Evolutionary conservation across 495 filamentous ascomycete genomes (phyloP).

Genomic region (Aspergillus cavernicola): DNA sequence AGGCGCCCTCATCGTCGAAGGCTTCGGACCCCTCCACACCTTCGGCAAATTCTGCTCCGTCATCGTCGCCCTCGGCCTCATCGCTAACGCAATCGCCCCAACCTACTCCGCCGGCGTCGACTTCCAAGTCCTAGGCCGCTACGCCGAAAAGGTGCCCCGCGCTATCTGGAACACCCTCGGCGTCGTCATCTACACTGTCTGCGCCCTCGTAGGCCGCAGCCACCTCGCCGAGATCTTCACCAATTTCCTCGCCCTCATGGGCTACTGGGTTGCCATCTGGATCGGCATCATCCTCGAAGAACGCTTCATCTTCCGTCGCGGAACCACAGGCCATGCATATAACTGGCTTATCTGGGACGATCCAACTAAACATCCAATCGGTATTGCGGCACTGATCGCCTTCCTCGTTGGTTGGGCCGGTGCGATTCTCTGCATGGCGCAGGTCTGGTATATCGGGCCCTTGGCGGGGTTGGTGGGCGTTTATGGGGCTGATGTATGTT

Average conservation of each 20-base stretch:
- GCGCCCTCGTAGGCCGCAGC: constrained; percentile 60
- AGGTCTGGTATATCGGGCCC: constrained; percentile 66
- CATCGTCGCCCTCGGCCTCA: constrained; percentile 65
- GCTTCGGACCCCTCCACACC: constrained; percentile 53
- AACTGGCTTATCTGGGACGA: constrained; percentile 63
- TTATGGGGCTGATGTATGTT: constrained; percentile 56
- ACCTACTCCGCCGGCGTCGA: constrained; percentile 69
- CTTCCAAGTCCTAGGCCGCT: constrained; percentile 61
- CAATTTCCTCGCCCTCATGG: constrained; percentile 72
- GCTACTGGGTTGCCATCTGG: constrained; percentile 69
- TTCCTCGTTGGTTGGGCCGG: constrained; percentile 70
- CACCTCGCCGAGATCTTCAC: constrained; percentile 62
- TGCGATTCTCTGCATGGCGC: constrained; percentile 66
- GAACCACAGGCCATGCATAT: constrained; percentile 30
- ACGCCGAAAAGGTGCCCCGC: constrained; percentile 54
- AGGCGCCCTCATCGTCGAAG: constrained; percentile 62
- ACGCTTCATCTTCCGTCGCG: constrained; percentile 57
- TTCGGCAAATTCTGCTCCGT: constrained; percentile 76
- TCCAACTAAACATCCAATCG: constrained; percentile 55
- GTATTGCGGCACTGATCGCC: constrained; percentile 56
- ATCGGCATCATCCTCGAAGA: constrained; percentile 61
- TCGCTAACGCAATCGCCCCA: constrained; percentile 67
- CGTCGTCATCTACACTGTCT: constrained; percentile 58
- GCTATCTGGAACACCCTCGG: constrained; percentile 60
- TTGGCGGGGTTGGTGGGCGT: constrained; percentile 54